These are phyloP conservation scores for Fusarium protoensiforme DNA, from an alignment of 2,329 filamentous ascomycete genomes.

Conservation along the genomic window DNA sequence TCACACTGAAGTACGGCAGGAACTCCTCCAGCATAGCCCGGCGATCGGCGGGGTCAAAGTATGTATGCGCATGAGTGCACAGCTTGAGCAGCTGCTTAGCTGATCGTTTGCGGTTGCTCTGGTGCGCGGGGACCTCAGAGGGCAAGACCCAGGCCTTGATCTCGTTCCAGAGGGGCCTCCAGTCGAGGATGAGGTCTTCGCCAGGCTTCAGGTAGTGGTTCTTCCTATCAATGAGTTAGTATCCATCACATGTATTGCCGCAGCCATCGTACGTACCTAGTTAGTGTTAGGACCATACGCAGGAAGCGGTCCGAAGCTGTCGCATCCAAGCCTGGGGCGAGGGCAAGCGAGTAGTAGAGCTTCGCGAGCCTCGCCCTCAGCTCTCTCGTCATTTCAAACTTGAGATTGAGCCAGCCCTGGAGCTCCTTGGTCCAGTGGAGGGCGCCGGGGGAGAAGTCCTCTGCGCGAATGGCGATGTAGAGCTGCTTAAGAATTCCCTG, in stretches of 20 bases:
- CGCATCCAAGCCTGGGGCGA: slow-evolving; percentile 89
- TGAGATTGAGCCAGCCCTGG: slow-evolving; percentile 92
- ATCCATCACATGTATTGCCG: slow-evolving; percentile 7
- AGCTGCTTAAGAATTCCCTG: slow-evolving; percentile 92
- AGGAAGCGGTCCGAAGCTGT: slow-evolving; percentile 88
- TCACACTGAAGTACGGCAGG: slow-evolving; percentile 90
- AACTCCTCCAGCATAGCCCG: slow-evolving; percentile 84
- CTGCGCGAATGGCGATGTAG: slow-evolving; percentile 89
- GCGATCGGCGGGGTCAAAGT: slow-evolving; percentile 90
- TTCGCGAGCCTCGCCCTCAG: slow-evolving; percentile 85
- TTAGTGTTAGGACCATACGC: slow-evolving; percentile 95
- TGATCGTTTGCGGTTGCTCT: slow-evolving; percentile 64
- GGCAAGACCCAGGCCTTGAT: slow-evolving; percentile 91
- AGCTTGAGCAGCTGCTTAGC: slow-evolving; percentile 83
- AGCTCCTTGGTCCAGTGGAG: slow-evolving; percentile 98
- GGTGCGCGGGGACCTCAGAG: slow-evolving; percentile 78
- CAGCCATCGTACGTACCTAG: slow-evolving; percentile 73
- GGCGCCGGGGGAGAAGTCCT: slow-evolving; percentile 93
- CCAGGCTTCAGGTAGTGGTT: slow-evolving; percentile 95
- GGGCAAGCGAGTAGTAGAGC: slow-evolving; percentile 92
- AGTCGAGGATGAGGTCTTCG: slow-evolving; percentile 91
- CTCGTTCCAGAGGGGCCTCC: slow-evolving; percentile 92
- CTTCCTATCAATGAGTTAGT: slow-evolving; percentile 66
- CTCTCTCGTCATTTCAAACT: slow-evolving; percentile 93
- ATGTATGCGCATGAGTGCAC: slow-evolving; percentile 88